Evolutionary conservation across 2,329 filamentous ascomycete species (phyloP).

Genomic region (Cryphonectria carpinicola): DNA sequence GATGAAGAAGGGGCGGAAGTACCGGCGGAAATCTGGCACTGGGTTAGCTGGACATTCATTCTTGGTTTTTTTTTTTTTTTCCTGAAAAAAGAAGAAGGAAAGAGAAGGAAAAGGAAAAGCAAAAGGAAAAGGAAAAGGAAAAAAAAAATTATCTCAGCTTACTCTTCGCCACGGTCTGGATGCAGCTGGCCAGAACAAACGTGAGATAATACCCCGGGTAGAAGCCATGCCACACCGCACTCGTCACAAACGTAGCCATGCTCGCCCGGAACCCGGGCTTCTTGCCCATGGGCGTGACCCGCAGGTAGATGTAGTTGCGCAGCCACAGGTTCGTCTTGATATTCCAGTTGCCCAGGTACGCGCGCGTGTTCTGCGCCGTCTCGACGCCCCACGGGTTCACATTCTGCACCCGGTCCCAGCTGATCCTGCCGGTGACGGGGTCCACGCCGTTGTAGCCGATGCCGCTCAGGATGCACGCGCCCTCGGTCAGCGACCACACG

Average conservation of each 20-base stretch:
- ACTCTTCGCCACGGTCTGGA: constrained; percentile 96
- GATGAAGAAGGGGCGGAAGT: constrained; percentile 91
- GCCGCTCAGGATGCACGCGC: constrained; percentile 89
- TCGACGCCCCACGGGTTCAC: constrained; percentile 87
- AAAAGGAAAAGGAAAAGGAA: not conserved
- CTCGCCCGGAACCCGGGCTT: constrained; percentile 96
- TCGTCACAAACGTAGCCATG: constrained; percentile 90
- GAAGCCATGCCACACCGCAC: constrained; percentile 97
- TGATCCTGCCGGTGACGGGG: constrained; percentile 78
- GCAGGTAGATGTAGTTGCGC: constrained; percentile 91
- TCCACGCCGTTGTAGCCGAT: constrained; percentile 95
- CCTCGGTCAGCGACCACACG: constrained; percentile 91
- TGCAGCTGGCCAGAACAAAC: constrained; percentile 86
- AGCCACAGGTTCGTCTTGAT: constrained; percentile 99
- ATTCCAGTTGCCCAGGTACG: constrained; percentile 92
- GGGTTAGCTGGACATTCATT: constrained; percentile 29
- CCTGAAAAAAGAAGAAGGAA: not conserved
- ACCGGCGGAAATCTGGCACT: constrained; percentile 77
- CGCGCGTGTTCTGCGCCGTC: constrained; percentile 89
- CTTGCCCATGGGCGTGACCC: constrained; percentile 92
- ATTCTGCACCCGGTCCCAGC: constrained; percentile 89
- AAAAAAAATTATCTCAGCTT: constrained; percentile 43
- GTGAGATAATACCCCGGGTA: constrained; percentile 94
- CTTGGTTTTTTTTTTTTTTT: not conserved
- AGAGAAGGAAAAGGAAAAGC: too few relatives aligned